phyloP scores from a whole-genome alignment of 306 rosid species.

The Ochetophila trinervis region DNA sequence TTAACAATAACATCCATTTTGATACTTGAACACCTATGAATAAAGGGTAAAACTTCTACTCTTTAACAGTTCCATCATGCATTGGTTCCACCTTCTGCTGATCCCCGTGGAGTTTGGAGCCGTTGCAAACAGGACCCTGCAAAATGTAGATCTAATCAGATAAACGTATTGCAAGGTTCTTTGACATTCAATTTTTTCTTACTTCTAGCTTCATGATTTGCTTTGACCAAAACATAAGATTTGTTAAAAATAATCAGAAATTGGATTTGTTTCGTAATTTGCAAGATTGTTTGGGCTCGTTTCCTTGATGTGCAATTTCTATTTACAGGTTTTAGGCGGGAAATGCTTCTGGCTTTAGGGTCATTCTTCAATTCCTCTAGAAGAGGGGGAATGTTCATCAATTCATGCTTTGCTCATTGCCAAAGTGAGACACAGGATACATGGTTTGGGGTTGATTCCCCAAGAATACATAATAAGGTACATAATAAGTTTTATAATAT shows the following conservation, averaged over 20 bases:
- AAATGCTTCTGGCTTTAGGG: slow-evolving; percentile 58
- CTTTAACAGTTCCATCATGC: slow-evolving; percentile 60
- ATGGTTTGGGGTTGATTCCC: slow-evolving; percentile 75
- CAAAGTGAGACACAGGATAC: slow-evolving; percentile 94
- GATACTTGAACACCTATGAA: not conserved
- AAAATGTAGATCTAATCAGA: slow-evolving; percentile 54
- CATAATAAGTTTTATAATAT: not conserved
- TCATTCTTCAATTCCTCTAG: slow-evolving; percentile 44
- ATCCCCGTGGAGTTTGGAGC: slow-evolving; percentile 65
- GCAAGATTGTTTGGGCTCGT: too few relatives aligned
- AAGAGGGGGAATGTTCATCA: slow-evolving; percentile 78
- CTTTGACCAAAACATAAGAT: not conserved
- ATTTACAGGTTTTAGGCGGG: slow-evolving; percentile 55
- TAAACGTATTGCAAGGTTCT: slow-evolving; percentile 65
- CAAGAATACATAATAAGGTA: slow-evolving; percentile 73
- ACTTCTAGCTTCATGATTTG: too few relatives aligned
- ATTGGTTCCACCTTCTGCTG: slow-evolving; percentile 84
- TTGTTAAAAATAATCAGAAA: not conserved
- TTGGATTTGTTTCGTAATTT: too few relatives aligned
- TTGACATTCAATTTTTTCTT: not conserved
- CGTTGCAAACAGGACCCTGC: slow-evolving; percentile 69
- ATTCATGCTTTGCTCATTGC: slow-evolving; percentile 97
- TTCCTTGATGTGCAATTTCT: not conserved
- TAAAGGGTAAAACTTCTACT: slow-evolving; percentile 20
- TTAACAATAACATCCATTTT: slow-evolving; percentile 3